phyloP scores from a whole-genome alignment of 2,329 filamentous ascomycete genomes.

The Aspergillus quadrilineatus region DNA sequence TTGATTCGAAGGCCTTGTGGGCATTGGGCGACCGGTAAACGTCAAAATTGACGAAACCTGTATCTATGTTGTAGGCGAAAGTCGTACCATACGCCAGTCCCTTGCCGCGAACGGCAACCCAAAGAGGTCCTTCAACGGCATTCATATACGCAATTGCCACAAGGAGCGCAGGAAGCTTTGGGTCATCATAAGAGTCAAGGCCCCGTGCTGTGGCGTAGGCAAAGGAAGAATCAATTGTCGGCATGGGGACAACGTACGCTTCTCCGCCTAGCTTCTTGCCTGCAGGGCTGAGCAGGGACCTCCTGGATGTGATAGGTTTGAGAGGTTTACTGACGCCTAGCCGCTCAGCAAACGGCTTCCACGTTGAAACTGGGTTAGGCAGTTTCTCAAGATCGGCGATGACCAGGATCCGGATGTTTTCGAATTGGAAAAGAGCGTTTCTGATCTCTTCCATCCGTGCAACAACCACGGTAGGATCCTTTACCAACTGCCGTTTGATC shows the following conservation, averaged over 20 bases:
- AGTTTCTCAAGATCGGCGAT: conserved; percentile 78
- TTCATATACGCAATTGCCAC: conserved; percentile 91
- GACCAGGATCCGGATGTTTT: conserved; percentile 83
- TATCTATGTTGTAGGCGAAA: conserved; percentile 75
- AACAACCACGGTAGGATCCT: conserved; percentile 73
- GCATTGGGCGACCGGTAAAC: conserved; percentile 90
- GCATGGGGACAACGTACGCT: conserved; percentile 82
- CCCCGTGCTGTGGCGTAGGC: conserved; percentile 73
- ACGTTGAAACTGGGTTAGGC: conserved; percentile 71
- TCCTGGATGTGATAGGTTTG: conserved; percentile 68
- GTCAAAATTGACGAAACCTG: conserved; percentile 76
- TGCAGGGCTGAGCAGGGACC: conserved; percentile 70
- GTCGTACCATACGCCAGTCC: conserved; percentile 87
- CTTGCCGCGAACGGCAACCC: conserved; percentile 88
- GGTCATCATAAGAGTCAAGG: conserved; percentile 71
- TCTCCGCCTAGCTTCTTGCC: conserved; percentile 73
- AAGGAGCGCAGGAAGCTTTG: conserved; percentile 76
- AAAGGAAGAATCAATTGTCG: conserved; percentile 89
- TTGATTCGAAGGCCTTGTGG: conserved; percentile 78
- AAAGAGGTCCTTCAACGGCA: conserved; percentile 88
- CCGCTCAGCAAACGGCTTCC: conserved; percentile 63
- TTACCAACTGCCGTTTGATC: conserved; percentile 75
- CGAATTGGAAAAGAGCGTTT: conserved; percentile 71
- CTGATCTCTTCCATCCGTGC: conserved; percentile 75
- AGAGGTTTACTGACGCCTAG: conserved; percentile 58